Evolutionary conservation across 83 land plant genomes (phyloP), one percentile per base, ranked within the genome.

Genomic region (Thuja plicata): DNA sequence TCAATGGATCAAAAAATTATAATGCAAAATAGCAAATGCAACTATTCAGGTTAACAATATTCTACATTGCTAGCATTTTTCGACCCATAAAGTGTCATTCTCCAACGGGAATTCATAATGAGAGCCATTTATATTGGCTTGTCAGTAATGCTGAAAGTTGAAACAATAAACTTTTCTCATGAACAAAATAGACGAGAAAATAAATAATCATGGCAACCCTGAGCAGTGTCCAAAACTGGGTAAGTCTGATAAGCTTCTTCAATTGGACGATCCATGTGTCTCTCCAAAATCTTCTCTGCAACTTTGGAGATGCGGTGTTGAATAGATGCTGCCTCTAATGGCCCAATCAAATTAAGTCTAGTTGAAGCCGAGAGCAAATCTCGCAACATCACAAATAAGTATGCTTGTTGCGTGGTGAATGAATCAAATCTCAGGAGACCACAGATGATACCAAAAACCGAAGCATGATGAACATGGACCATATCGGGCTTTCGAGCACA

Each of bases 311-410:
- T 88, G 85, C 91, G 90, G 86, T 94, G 97, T 91, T 96, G 99
- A 93, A 97, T 45, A 3, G 89, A 90, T 17, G 99, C 96, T n/a
- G 99, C 99, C 73, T 96, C 98, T 81, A 96, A 48, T 2, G 99
- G 99, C 7, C 99, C 99, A 0, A 97, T 89, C 87, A 98, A 85
- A 87, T 97, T 96, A 86, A 97, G 89, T 90, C 99, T 89, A 5
- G 99, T 98, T 66, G 99, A 99, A 83, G 99, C 97, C 12, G 99
- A 98, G 73, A 98, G 89, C 37, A 94, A 84, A 78, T 98, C 99
- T 86, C 99, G 92, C 92, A 97, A 88, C 1, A 94, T 94, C 43
- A 97, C 81, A 80, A 94, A 97, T 94, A 96, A 87, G 87, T 91
- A 97, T n/a, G 94, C 96, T 45, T 97, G 90, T 89, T 97, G 99